Evolutionary conservation across 176 grass and related monocot genomes (phyloP).

Genomic region (Hsuehochloa calcarea): DNA sequence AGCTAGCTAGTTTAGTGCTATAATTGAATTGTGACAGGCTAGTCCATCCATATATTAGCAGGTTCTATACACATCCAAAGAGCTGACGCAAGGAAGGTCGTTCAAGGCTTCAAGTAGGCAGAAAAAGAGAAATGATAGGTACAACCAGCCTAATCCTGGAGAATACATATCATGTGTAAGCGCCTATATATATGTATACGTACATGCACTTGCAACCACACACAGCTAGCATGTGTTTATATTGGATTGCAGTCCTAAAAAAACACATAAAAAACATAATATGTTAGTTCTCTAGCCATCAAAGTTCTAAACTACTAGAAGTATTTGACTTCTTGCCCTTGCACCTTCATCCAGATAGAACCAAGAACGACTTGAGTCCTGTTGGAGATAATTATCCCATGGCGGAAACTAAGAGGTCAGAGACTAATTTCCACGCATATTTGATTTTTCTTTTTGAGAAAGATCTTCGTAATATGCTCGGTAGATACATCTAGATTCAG

Average conservation of each 20-base stretch:
- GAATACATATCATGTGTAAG: neutral
- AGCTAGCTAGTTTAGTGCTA: neutral
- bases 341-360: neutral
- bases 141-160: neutral
- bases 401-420: neutral
- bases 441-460: neutral
- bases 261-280: neutral
- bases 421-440: neutral
- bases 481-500: neutral
- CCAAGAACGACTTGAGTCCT: too few species aligned
- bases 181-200: neutral
- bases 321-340: neutral
- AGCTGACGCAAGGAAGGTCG: neutral
- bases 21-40: neutral
- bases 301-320: neutral
- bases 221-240: neutral
- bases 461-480: neutral
- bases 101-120: neutral
- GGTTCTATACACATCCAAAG: neutral
- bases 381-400: neutral
- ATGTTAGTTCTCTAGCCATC: neutral
- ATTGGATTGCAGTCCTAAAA: neutral
- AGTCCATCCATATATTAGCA: neutral
- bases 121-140: neutral
- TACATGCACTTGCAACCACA: neutral